phyloP scores from a whole-genome alignment of 257 asterid species.

The Parsonsia alboflavescens region DNA sequence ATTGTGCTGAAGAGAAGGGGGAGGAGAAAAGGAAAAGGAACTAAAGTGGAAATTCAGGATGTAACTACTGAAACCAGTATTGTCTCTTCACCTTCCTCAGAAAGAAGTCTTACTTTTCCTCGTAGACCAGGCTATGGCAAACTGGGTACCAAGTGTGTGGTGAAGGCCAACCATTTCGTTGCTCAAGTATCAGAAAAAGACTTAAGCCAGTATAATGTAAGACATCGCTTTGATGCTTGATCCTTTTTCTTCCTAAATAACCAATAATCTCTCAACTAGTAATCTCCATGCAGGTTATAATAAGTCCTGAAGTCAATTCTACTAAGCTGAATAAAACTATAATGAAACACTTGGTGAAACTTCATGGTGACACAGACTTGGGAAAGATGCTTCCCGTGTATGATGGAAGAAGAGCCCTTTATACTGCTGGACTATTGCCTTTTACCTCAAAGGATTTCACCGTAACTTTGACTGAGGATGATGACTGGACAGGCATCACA shows the following conservation, averaged over 20 bases:
- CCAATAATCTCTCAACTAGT: not conserved
- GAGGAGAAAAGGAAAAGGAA: slow-evolving; percentile 29
- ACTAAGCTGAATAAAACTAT: slow-evolving; percentile 44
- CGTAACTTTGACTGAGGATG: slow-evolving; percentile 34
- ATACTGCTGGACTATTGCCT: slow-evolving; percentile 51
- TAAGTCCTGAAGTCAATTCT: slow-evolving; percentile 45
- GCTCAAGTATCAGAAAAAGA: slow-evolving; percentile 42
- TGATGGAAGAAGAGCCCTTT: slow-evolving; percentile 50
- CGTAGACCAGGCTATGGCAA: slow-evolving; percentile 37
- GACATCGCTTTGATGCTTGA: slow-evolving; percentile 3
- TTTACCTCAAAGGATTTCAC: slow-evolving; percentile 37
- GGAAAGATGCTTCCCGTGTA: slow-evolving; percentile 49
- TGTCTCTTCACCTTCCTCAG: slow-evolving; percentile 21
- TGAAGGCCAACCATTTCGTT: slow-evolving; percentile 44
- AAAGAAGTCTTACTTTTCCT: slow-evolving; percentile 23
- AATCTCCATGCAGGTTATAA: slow-evolving; percentile 30
- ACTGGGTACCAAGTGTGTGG: slow-evolving; percentile 34
- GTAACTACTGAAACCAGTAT: slow-evolving; percentile 11
- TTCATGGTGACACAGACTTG: slow-evolving; percentile 40
- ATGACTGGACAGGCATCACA: slow-evolving; percentile 31
- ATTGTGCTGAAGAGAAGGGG: slow-evolving; percentile 26
- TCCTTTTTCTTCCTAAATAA: not conserved
- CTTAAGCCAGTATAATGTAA: slow-evolving; percentile 50
- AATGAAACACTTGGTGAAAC: slow-evolving; percentile 41
- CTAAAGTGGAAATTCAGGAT: slow-evolving; percentile 18